Conservation (phyloP, 2,329 filamentous ascomycete genomes). For the Coniochaeta hoffmannii region DNA sequence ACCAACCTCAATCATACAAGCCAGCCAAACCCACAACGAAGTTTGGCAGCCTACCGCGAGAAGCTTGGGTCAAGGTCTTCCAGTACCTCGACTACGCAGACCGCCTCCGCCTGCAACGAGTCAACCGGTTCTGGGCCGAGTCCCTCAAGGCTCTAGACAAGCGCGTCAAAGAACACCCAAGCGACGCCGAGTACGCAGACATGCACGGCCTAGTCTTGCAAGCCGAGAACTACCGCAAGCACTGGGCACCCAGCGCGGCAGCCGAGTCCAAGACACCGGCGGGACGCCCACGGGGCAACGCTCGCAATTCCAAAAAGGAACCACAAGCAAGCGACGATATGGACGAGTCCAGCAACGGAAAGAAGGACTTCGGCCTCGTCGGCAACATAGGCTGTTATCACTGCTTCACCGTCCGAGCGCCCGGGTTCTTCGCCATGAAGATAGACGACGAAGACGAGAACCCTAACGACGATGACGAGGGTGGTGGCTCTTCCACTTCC, state of each 20-base stretch:
- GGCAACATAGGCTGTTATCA: neutral
- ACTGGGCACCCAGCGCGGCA: neutral
- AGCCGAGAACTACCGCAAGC: constrained; percentile 1
- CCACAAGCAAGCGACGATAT: neutral
- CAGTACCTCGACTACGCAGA: neutral
- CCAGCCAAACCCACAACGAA: neutral
- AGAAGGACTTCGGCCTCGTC: neutral
- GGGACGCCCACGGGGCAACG: neutral
- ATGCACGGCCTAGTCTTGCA: neutral
- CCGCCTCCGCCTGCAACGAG: neutral
- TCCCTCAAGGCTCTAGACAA: neutral
- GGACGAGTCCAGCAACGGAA: neutral
- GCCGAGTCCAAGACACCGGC: neutral
- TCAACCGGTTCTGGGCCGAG: neutral
- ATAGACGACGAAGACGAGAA: neutral
- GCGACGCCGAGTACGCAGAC: neutral
- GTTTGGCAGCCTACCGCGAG: neutral
- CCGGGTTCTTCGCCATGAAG: neutral
- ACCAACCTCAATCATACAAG: neutral
- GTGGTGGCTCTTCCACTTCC: too few relatives aligned
- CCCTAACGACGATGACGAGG: neutral
- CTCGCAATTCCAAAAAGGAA: neutral
- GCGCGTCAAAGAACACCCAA: neutral
- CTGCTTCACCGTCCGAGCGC: neutral
- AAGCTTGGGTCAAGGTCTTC: neutral